Percentiles rank a stretch among this genome's conserved stretches.
Evolutionary conservation across 2,329 filamentous ascomycete genomes (phyloP).

Genomic region (Talaromyces sp.): DNA sequence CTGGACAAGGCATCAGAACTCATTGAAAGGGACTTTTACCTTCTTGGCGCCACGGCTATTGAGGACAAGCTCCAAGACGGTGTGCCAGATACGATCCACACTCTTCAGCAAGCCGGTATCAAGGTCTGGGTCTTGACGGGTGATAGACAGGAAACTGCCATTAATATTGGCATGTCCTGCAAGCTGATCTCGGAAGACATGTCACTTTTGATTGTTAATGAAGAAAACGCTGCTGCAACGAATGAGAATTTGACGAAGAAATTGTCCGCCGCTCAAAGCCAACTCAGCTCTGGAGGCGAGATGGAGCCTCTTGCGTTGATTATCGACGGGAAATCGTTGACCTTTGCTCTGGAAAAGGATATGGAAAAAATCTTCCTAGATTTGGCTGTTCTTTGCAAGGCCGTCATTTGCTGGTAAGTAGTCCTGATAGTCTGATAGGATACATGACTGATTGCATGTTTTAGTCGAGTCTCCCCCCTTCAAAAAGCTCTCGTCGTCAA

Average conservation of each 20-base stretch:
- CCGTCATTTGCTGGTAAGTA: slow-evolving; percentile 80
- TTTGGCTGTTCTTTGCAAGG: slow-evolving; percentile 91
- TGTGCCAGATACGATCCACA: slow-evolving; percentile 96
- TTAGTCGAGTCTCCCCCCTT: slow-evolving; percentile 86
- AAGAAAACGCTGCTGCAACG: slow-evolving; percentile 74
- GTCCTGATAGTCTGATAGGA: not conserved
- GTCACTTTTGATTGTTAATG: slow-evolving; percentile 95
- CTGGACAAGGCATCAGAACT: slow-evolving; percentile 95
- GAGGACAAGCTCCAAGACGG: slow-evolving; percentile 96
- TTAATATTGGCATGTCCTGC: slow-evolving; percentile 99
- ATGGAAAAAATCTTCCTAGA: slow-evolving; percentile 92
- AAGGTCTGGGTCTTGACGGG: slow-evolving; percentile 98
- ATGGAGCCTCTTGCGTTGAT: slow-evolving; percentile 84
- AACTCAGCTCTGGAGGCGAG: slow-evolving; percentile 57
- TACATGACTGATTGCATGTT: slow-evolving; percentile 11
- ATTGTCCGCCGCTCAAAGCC: slow-evolving; percentile 80
- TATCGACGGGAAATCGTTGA: slow-evolving; percentile 94
- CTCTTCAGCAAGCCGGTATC: slow-evolving; percentile 91
- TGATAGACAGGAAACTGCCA: slow-evolving; percentile 95
- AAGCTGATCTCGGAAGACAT: slow-evolving; percentile 98
- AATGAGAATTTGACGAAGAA: slow-evolving; percentile 91
- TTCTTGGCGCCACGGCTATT: slow-evolving; percentile 93
- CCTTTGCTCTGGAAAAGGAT: slow-evolving; percentile 87
- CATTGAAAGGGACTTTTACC: slow-evolving; percentile 85
- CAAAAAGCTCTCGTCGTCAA: slow-evolving; percentile 98